Evolutionary conservation across 495 filamentous ascomycete species (phyloP).

Genomic region (Cercophora sp.): DNA sequence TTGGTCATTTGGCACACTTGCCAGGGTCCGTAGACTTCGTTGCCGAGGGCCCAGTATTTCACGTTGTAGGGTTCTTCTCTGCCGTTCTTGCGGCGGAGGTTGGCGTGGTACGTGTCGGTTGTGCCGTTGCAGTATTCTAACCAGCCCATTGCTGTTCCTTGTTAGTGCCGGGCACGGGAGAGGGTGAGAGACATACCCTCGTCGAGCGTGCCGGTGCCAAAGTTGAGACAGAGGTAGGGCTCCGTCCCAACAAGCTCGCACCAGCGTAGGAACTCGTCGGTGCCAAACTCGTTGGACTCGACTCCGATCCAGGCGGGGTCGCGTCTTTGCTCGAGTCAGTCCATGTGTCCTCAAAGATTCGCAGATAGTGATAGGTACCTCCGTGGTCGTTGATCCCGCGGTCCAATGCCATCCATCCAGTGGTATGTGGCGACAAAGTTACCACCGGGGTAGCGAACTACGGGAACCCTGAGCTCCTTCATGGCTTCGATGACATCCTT

Average conservation of each 20-base stretch:
- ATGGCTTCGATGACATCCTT: conserved; percentile 69
- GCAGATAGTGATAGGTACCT: conserved; percentile 23
- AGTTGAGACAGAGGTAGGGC: conserved; percentile 72
- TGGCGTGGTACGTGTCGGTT: conserved; percentile 72
- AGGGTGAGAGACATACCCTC: conserved; percentile 38
- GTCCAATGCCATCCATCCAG: conserved; percentile 76
- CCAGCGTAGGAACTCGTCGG: conserved; percentile 82
- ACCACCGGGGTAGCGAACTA: conserved; percentile 74
- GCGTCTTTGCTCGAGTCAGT: conserved; percentile 28
- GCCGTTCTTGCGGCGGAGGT: conserved; percentile 68
- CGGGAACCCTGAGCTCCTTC: conserved; percentile 66
- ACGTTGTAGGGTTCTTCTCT: conserved; percentile 68
- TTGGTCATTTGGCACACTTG: conserved; percentile 72
- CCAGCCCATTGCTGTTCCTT: conserved; percentile 56
- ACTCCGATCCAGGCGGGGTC: conserved; percentile 72
- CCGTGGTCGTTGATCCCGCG: conserved; percentile 58
- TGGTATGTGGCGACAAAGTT: conserved; percentile 82
- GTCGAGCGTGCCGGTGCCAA: conserved; percentile 70
- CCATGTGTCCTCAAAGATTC: not conserved
- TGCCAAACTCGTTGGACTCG: conserved; percentile 74
- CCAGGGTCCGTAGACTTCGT: conserved; percentile 78
- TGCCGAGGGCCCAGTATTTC: conserved; percentile 60
- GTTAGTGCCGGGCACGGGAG: not conserved
- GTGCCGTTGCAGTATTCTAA: conserved; percentile 77
- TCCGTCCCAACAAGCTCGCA: conserved; percentile 61